phyloP scores from a whole-genome alignment of 352 stramenopile species.

The Phytophthora boehmeriae region DNA sequence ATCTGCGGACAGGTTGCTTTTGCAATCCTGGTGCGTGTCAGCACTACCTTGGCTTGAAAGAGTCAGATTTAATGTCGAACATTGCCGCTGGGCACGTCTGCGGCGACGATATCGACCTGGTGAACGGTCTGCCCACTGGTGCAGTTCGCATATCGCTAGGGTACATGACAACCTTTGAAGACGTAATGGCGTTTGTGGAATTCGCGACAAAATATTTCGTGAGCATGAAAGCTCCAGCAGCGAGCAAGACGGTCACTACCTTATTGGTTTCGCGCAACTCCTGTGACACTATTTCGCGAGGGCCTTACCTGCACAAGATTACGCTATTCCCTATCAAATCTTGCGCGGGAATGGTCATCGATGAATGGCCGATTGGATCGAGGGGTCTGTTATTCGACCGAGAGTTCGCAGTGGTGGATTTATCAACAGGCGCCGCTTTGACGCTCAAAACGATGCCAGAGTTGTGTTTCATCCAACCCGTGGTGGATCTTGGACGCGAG shows the following conservation, averaged over 20 bases:
- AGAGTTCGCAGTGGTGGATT: slow-evolving; percentile 79
- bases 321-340: slow-evolving; percentile 84
- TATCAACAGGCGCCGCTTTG: slow-evolving; percentile 45
- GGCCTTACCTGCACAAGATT: slow-evolving; percentile 52
- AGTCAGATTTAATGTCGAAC: slow-evolving; percentile 55
- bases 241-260: neutral
- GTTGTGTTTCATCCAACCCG: slow-evolving; percentile 66
- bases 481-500: slow-evolving; percentile 62
- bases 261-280: neutral
- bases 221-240: slow-evolving; percentile 22
- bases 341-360: slow-evolving; percentile 61
- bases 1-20: slow-evolving; percentile 78
- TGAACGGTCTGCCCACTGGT: slow-evolving; percentile 69
- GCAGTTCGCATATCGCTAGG: slow-evolving; percentile 72
- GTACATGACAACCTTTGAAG: slow-evolving; percentile 82
- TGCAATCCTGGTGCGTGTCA: slow-evolving; percentile 85
- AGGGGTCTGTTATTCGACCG: slow-evolving; percentile 72
- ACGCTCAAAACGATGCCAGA: slow-evolving; percentile 64
- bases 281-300: neutral
- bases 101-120: slow-evolving; percentile 69
- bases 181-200: slow-evolving; percentile 51
- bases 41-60: slow-evolving; percentile 56
- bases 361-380: slow-evolving; percentile 62
- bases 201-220: slow-evolving; percentile 75
- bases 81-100: slow-evolving; percentile 73